These are phyloP conservation scores for Aciculoconidium aculeatum DNA, from an alignment of 805 yeast species.

Conservation along the genomic window DNA sequence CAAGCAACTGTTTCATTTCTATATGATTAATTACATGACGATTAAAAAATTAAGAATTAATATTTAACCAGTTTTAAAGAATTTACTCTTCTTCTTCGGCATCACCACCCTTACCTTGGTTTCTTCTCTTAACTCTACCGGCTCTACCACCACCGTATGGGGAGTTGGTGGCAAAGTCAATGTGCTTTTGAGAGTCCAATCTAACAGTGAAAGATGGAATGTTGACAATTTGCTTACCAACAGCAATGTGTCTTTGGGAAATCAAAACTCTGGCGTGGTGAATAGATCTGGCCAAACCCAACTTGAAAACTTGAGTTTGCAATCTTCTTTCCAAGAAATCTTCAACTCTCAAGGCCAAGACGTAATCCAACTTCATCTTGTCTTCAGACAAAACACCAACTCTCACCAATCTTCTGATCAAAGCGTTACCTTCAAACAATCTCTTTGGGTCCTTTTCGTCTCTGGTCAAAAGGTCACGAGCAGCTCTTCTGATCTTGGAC, in stretches of 20 bases:
- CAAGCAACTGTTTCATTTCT: no score
- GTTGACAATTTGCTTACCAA: conserved; percentile 98
- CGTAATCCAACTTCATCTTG: conserved; percentile 99
- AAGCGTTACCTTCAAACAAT: conserved; percentile 99
- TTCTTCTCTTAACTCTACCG: conserved; percentile 98
- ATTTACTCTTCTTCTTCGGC: conserved; percentile 73
- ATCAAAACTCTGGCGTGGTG: conserved; percentile 99
- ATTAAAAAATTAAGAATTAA: no score
- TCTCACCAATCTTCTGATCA: conserved; percentile 98
- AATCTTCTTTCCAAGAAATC: conserved; percentile 99
- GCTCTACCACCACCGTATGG: conserved; percentile 99
- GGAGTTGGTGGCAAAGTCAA: conserved; percentile 97
- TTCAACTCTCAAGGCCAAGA: conserved; percentile 94
- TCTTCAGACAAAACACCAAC: conserved; percentile 98
- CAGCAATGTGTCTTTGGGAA: conserved; percentile 98
- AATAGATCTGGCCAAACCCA: conserved; percentile 98
- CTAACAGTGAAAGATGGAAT: conserved; percentile 99
- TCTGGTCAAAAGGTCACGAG: conserved; percentile 99
- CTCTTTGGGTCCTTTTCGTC: conserved; percentile 99
- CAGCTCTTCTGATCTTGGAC: conserved; percentile 99
- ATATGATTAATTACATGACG: no score
- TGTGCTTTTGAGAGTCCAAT: conserved; percentile 99
- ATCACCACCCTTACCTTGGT: conserved; percentile 59
- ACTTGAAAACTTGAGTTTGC: conserved; percentile 99
- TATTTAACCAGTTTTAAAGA: no score